These are phyloP conservation scores for Crucihimalaya himalaica DNA, from an alignment of 345 rosid species.

Conservation along the genomic window DNA sequence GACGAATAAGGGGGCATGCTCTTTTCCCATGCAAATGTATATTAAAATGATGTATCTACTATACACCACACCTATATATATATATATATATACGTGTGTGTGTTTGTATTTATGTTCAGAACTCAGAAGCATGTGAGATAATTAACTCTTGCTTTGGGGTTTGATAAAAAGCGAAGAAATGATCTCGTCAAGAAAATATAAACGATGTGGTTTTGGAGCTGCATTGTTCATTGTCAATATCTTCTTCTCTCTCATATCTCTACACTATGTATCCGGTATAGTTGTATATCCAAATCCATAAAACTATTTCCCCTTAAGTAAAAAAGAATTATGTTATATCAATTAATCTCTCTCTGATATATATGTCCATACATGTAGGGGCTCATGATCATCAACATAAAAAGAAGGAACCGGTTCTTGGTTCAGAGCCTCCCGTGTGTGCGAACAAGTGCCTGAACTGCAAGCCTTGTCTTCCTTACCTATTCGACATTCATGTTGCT, in stretches of 20 bases:
- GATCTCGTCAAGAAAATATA: constrained; percentile 19
- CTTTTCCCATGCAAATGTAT: constrained; percentile 25
- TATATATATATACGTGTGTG: too few species aligned
- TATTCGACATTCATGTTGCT: constrained; percentile 45
- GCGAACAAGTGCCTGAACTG: constrained; percentile 63
- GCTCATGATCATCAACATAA: constrained; percentile 13
- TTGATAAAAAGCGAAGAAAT: constrained; percentile 11
- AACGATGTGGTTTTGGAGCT: constrained; percentile 27
- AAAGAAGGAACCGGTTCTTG: constrained; percentile 47
- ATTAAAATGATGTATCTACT: neutral
- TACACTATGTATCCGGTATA: constrained; percentile 26
- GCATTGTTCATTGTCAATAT: constrained; percentile 27
- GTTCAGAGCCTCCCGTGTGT: constrained; percentile 81
- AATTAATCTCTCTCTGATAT: neutral
- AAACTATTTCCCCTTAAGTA: neutral
- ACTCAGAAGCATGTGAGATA: neutral
- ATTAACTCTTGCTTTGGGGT: constrained; percentile 4
- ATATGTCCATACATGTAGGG: neutral
- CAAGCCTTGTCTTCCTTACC: constrained; percentile 67
- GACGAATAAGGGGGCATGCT: constrained; percentile 13
- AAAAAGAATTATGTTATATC: neutral
- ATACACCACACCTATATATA: neutral
- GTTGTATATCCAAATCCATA: neutral
- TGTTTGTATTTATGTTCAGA: neutral
- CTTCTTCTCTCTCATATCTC: constrained; percentile 16